Percentiles rank a stretch among this genome's conserved stretches.
These are phyloP conservation scores for Pinus tabuliformis DNA, from an alignment of 75 land plant species.

Conservation along the genomic window DNA sequence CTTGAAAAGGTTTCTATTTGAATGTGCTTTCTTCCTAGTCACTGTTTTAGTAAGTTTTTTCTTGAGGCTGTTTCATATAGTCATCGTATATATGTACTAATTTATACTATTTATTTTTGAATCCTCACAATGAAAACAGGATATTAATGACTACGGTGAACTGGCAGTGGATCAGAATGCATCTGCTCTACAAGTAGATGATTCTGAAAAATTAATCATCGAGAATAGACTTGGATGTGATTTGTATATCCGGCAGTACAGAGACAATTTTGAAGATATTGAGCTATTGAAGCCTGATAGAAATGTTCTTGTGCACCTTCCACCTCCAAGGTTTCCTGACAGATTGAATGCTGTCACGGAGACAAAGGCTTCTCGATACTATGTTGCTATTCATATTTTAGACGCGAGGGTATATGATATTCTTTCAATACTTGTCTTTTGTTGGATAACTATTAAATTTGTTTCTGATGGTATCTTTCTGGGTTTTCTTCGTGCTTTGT, in stretches of 20 bases:
- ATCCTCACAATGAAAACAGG: slow-evolving; percentile 13
- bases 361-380: slow-evolving; percentile 52
- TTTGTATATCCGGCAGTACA: slow-evolving; percentile 56
- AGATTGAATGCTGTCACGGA: slow-evolving; percentile 51
- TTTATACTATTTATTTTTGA: not conserved
- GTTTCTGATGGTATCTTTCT: not conserved
- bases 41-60: not conserved
- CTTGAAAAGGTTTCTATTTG: slow-evolving; percentile 16
- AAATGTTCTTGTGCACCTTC: slow-evolving; percentile 45
- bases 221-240: slow-evolving; percentile 87
- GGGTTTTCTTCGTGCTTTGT: slow-evolving; percentile 3
- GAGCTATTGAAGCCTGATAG: slow-evolving; percentile 41
- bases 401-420: slow-evolving; percentile 69
- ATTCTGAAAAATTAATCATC: slow-evolving; percentile 63
- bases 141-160: slow-evolving; percentile 16
- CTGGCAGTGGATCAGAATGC: not conserved
- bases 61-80: not conserved
- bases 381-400: slow-evolving; percentile 73
- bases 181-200: slow-evolving; percentile 89
- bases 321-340: slow-evolving; percentile 83
- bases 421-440: not conserved
- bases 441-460: too few species aligned
- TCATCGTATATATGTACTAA: not conserved
- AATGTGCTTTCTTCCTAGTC: slow-evolving; percentile 2
- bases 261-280: slow-evolving; percentile 41